Base-by-base conservation (phyloP, 441 rosid genomes). In the Croton setiger region DNA sequence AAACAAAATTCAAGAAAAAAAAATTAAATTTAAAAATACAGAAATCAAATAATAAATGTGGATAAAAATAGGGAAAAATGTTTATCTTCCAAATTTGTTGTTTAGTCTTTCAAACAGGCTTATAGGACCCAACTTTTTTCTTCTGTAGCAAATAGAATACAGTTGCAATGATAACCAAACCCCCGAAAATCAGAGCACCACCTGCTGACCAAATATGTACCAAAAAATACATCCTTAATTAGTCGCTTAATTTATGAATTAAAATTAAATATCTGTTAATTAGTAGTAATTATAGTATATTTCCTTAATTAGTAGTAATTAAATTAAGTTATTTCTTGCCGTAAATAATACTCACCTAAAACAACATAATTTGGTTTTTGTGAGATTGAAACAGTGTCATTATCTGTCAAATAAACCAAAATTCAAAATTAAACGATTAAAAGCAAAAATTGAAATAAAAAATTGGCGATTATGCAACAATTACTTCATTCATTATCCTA, bases 71-170 rank as follows among this genome's bases (percentile, higher is more conserved):
- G 1, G 2, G 31, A 27, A 27, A 27, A 27, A 27, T 27, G 5
- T 17, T 48, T n/a, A n/a, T n/a, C n/a, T n/a, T n/a, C n/a, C 4
- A 3, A 9, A 4, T 17, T 21, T 47, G 37, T 12, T 21, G 15
- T 63, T 61, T 56, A 75, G 62, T 76, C 70, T 3, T 58, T 61
- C 60, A 75, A 66, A 80, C 71, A 2, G 80, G 75, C 66, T 74
- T 68, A 39, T 76, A 76, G 12, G 66, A 52, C 39, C 36, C 57
- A 33, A 39, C 7, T 31, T 33, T 76, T 63, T 53, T 80, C 74
- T 74, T 80, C 21, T 21, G 60, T 45, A 74, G 17, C 43, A 74
- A 62, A 52, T 76, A 80, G 33, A 67, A 62, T 41, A 52, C 66
- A 4, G 66, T 39, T 12, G 73, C 81, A 18, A 49, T 48, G 8